These are phyloP conservation scores for Penicillium mononematosum DNA, from an alignment of 495 filamentous ascomycete species.

Conservation along the genomic window DNA sequence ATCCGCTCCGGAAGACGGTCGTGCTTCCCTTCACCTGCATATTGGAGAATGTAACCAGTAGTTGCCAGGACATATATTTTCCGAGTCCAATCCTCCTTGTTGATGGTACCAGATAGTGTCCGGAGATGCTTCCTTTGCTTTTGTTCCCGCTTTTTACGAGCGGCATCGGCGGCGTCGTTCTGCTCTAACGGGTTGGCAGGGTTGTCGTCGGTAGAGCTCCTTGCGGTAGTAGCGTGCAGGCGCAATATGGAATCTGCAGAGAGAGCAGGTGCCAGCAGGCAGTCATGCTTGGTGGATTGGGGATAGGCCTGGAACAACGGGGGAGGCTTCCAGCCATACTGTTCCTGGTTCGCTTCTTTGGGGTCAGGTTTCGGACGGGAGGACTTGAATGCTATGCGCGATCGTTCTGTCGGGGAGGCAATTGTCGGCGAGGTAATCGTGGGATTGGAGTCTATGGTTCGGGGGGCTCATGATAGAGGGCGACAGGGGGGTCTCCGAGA, in stretches of 20 bases:
- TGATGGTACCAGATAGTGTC: constrained; percentile 57
- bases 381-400: constrained; percentile 26
- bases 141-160: constrained; percentile 42
- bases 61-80: constrained; percentile 83
- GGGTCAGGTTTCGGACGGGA: constrained; percentile 26
- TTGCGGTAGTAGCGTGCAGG: constrained; percentile 45
- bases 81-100: constrained; percentile 71
- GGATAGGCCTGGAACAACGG: constrained; percentile 90
- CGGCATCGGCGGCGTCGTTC: constrained; percentile 18
- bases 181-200: constrained; percentile 6
- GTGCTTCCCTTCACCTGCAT: constrained; percentile 73
- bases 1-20: constrained; percentile 86
- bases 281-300: constrained; percentile 66
- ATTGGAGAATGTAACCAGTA: constrained; percentile 84
- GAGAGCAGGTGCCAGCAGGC: constrained; percentile 47
- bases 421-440: constrained; percentile 34
- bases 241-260: constrained; percentile 64
- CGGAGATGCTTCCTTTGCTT: constrained; percentile 47
- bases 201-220: constrained; percentile 10
- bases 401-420: constrained; percentile 30
- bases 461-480: constrained; percentile 28
- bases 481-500: constrained; percentile 26
- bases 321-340: constrained; percentile 67
- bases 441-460: constrained; percentile 28
- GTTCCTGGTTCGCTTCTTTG: constrained; percentile 23